A percentile compares a stretch with the other conserved stretches of the same genome.
Evolutionary conservation across 1,284 basidiomycete genomes (phyloP).

Genomic region (Sporisorium exsertum): DNA sequence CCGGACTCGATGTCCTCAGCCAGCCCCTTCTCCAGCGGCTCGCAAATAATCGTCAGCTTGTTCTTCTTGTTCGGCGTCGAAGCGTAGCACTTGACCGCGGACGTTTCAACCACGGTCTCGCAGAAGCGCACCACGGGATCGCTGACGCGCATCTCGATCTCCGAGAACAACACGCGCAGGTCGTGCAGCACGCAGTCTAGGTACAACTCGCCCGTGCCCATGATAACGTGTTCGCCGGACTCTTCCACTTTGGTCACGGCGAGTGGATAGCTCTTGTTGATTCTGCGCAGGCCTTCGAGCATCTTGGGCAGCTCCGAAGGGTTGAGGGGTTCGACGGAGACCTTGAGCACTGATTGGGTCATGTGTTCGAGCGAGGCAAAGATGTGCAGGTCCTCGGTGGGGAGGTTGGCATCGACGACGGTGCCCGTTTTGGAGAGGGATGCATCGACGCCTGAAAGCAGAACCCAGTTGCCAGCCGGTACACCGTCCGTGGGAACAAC

Average conservation of each 20-base stretch:
- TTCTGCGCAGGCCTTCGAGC: slow-evolving; percentile 92
- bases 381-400: slow-evolving; percentile 84
- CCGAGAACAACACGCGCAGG: slow-evolving; percentile 88
- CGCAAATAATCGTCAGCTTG: slow-evolving; percentile 66
- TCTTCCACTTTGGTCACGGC: slow-evolving; percentile 96
- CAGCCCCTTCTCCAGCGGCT: slow-evolving; percentile 67
- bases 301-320: slow-evolving; percentile 99
- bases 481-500: slow-evolving; percentile 87
- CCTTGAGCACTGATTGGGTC: slow-evolving; percentile 96
- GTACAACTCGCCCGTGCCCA: slow-evolving; percentile 97
- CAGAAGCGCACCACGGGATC: slow-evolving; percentile 98
- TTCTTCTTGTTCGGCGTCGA: slow-evolving; percentile 96
- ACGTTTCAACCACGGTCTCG: slow-evolving; percentile 98
- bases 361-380: slow-evolving; percentile 95
- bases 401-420: slow-evolving; percentile 70
- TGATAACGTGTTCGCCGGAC: slow-evolving; percentile 94
- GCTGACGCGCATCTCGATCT: slow-evolving; percentile 99
- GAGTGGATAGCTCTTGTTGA: slow-evolving; percentile 98
- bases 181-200: slow-evolving; percentile 98
- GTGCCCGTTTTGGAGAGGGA: slow-evolving; percentile 97
- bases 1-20: slow-evolving; percentile 67
- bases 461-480: slow-evolving; percentile 90
- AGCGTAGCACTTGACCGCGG: slow-evolving; percentile 96
- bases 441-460: slow-evolving; percentile 90
- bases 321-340: slow-evolving; percentile 96